phyloP scores from a whole-genome alignment of 2,329 filamentous ascomycete genomes.

The Cyphellophora attinorum region DNA sequence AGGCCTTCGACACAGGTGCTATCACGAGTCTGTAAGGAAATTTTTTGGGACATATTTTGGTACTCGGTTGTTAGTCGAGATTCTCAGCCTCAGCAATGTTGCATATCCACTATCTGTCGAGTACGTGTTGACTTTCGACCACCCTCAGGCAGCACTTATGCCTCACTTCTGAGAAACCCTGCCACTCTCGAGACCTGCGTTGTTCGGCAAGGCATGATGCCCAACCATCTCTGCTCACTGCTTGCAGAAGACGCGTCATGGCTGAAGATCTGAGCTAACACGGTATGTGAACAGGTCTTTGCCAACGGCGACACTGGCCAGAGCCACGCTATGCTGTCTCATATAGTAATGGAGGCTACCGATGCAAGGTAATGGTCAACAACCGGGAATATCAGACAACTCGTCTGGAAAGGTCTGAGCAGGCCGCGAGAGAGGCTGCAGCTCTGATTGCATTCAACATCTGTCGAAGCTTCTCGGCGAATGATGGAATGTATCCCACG shows the following conservation, averaged over 20 bases:
- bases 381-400: conserved; percentile 94
- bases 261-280: conserved; percentile 44
- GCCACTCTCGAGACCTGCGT: too few relatives aligned
- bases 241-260: too few relatives aligned
- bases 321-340: conserved; percentile 79
- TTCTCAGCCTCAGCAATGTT: too few relatives aligned
- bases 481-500: conserved; percentile 73
- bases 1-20: too few relatives aligned
- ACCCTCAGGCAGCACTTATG: conserved; percentile 4
- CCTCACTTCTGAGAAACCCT: conserved; percentile 31
- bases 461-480: conserved; percentile 93
- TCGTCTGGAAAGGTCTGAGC: conserved; percentile 69
- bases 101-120: conserved; percentile 19
- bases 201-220: too few relatives aligned
- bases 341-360: conserved; percentile 55
- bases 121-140: conserved; percentile 13
- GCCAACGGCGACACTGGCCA: conserved; percentile 86
- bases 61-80: too few relatives aligned
- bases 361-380: conserved; percentile 87
- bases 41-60: too few relatives aligned
- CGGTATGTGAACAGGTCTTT: conserved; percentile 59
- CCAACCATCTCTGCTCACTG: too few relatives aligned
- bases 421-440: conserved; percentile 80
- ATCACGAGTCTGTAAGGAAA: too few relatives aligned
- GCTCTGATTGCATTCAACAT: conserved; percentile 96